Evolutionary conservation across 1,284 basidiomycete genomes (phyloP).

Genomic region (Puccinia horiana): DNA sequence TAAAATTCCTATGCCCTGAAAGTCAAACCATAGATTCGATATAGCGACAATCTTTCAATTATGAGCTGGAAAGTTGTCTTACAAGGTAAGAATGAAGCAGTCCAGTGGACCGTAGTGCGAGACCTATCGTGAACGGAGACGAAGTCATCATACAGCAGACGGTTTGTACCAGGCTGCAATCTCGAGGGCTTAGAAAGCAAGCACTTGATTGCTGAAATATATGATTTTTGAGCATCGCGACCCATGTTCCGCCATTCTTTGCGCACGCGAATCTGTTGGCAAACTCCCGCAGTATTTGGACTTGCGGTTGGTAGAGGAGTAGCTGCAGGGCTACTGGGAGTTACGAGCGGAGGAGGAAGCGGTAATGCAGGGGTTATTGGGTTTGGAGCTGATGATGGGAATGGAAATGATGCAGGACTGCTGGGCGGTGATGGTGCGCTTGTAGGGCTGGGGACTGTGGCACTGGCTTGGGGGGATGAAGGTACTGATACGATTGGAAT

Average conservation of each 20-base stretch:
- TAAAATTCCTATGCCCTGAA: conserved; percentile 47
- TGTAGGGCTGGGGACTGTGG: background rate
- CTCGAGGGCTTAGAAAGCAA: conserved; percentile 26
- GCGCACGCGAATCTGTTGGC: conserved; percentile 7
- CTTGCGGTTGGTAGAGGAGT: background rate
- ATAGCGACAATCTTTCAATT: too few relatives aligned
- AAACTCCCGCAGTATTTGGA: background rate
- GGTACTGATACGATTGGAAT: background rate
- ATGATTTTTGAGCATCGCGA: conserved; percentile 19
- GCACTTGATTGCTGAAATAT: conserved; percentile 35
- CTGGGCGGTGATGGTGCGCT: background rate
- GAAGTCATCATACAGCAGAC: conserved; percentile 39
- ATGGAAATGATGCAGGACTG: background rate
- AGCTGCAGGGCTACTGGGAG: background rate
- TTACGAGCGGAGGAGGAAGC: background rate
- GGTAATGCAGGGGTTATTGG: too few relatives aligned
- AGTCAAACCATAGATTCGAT: too few relatives aligned
- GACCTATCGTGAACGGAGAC: conserved; percentile 39
- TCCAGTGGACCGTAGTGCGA: conserved; percentile 32
- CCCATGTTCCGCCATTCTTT: conserved; percentile 44
- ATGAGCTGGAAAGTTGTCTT: background rate
- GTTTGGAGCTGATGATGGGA: background rate
- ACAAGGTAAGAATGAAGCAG: conserved; percentile 36
- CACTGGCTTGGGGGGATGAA: background rate
- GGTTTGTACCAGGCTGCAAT: background rate